These are phyloP conservation scores for Teratosphaeria zuluensis DNA, from an alignment of 2,329 filamentous ascomycete genomes.

Conservation along the genomic window DNA sequence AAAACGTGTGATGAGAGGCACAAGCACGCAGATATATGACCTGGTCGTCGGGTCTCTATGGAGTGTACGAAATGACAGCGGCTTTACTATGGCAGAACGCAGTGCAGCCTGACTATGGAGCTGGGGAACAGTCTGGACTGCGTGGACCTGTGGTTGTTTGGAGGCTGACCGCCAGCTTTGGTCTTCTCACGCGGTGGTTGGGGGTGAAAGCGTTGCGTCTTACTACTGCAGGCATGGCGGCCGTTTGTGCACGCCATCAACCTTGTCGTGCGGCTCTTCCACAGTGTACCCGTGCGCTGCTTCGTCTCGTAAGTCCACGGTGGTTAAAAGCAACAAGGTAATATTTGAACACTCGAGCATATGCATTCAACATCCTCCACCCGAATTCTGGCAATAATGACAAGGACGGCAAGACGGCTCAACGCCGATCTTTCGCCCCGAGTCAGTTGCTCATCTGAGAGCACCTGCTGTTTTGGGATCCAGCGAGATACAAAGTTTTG, in stretches of 20 bases:
- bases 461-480: too few species aligned
- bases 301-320: too few species aligned
- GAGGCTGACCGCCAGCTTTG: neutral
- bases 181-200: neutral
- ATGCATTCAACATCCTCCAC: too few species aligned
- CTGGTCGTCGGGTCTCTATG: neutral
- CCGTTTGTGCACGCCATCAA: neutral
- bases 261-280: neutral
- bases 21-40: neutral
- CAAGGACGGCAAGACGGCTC: too few species aligned
- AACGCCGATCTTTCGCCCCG: too few species aligned
- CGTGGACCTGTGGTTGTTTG: neutral
- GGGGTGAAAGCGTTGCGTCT: neutral
- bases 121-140: neutral
- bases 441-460: too few species aligned
- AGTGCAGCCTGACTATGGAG: neutral
- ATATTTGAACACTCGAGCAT: too few species aligned
- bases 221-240: neutral
- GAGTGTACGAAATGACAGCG: neutral
- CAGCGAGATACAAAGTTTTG: too few species aligned
- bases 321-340: too few species aligned
- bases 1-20: neutral
- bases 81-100: neutral
- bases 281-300: too few species aligned
- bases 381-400: too few species aligned